Conservation (phyloP, 2,329 filamentous ascomycete genomes). For the Thielaviopsis cerberus region DNA sequence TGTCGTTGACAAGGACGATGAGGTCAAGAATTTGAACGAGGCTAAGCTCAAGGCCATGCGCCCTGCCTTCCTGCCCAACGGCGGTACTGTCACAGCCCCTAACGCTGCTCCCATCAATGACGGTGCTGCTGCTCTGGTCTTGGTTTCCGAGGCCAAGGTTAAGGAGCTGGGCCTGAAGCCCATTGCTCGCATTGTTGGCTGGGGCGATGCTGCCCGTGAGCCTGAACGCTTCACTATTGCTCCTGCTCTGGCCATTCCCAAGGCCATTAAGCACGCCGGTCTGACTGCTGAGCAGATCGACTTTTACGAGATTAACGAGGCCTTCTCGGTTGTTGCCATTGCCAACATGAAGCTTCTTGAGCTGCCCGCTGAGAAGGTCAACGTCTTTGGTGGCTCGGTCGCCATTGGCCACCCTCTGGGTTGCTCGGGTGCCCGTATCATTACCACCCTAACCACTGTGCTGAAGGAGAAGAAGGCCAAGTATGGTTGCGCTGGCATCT, state of each 20-base stretch:
- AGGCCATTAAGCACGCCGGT: constrained; percentile 88
- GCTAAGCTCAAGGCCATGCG: constrained; percentile 74
- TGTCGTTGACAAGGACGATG: constrained; percentile 70
- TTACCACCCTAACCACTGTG: constrained; percentile 76
- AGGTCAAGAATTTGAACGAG: constrained; percentile 82
- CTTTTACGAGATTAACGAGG: constrained; percentile 98
- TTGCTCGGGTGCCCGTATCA: constrained; percentile 81
- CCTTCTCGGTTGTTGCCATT: constrained; percentile 88
- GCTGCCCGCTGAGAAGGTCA: constrained; percentile 70
- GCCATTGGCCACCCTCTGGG: constrained; percentile 91
- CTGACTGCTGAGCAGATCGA: constrained; percentile 62
- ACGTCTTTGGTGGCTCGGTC: constrained; percentile 85
- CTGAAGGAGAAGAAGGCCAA: constrained; percentile 80
- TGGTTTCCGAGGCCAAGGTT: constrained; percentile 84
- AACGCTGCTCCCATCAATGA: constrained; percentile 95
- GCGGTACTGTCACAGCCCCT: constrained; percentile 82
- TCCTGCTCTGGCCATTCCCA: constrained; percentile 83
- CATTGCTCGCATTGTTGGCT: constrained; percentile 89
- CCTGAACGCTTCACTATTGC: constrained; percentile 93
- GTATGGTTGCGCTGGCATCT: constrained; percentile 86
- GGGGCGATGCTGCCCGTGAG: constrained; percentile 82
- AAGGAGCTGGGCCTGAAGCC: constrained; percentile 83
- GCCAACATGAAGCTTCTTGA: constrained; percentile 87
- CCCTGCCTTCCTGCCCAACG: constrained; percentile 59
- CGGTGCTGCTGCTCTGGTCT: constrained; percentile 76